These are phyloP conservation scores for Fonsecaea pedrosoi DNA, from an alignment of 2,329 filamentous ascomycete species.

Conservation along the genomic window DNA sequence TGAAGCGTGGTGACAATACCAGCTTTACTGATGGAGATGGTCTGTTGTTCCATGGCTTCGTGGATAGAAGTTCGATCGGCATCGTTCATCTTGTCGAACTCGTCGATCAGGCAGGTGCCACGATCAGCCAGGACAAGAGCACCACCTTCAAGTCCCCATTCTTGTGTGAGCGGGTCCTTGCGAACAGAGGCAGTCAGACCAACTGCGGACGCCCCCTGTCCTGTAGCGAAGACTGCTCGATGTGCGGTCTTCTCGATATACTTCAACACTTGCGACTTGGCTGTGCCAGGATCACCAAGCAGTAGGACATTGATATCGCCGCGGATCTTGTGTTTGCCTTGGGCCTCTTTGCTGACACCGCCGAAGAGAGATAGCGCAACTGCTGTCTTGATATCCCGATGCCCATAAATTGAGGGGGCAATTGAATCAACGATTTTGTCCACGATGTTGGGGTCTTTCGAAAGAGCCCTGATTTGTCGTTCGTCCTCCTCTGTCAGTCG, in stretches of 20 bases:
- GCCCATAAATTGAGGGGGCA: conserved; percentile 95
- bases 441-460: conserved; percentile 86
- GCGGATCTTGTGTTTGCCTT: conserved; percentile 86
- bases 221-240: conserved; percentile 94
- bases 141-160: conserved; percentile 97
- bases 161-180: conserved; percentile 90
- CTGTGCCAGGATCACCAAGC: conserved; percentile 94
- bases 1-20: conserved; percentile 98
- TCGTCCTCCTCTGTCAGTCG: conserved; percentile 94
- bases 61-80: conserved; percentile 98
- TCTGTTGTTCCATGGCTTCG: conserved; percentile 99
- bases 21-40: conserved; percentile 97
- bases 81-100: conserved; percentile 99
- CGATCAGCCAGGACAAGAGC: conserved; percentile 93
- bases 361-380: conserved; percentile 93
- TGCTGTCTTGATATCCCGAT: conserved; percentile 95
- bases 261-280: conserved; percentile 96
- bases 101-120: conserved; percentile 94
- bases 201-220: conserved; percentile 94
- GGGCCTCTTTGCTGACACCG: conserved; percentile 89
- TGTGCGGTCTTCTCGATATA: conserved; percentile 98
- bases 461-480: conserved; percentile 83
- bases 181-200: conserved; percentile 97
- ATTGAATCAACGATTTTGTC: conserved; percentile 94
- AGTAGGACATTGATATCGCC: conserved; percentile 98